Base-by-base conservation (phyloP, 1,139 yeast species). In the Yamadazyma triangularis region DNA sequence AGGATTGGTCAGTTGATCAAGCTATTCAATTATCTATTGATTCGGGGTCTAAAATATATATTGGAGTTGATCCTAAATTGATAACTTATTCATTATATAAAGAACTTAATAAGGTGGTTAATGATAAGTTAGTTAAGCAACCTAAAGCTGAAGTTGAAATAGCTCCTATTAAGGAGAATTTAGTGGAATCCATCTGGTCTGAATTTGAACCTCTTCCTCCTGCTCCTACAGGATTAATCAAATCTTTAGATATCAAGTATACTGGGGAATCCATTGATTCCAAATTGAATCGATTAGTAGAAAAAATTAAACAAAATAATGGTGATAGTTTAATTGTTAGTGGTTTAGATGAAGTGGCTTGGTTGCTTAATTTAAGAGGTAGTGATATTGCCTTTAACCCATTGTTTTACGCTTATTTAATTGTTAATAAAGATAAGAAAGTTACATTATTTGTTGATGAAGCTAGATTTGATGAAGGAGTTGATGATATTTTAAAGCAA, bases 351-450 rank as follows among this genome's bases (percentile, higher is more conserved):
- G 96, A 91, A 50, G 74, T 89, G 39, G 95, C 96, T 7, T 89
- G 96, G 97, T 60, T 88, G 34, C 73, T 88, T 51, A 91, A 91
- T 50, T 65, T 91, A 42, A 73, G 97, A 46, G 97, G 97, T 13
- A 65, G 73, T 24, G 65, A 60, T 38, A 86, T 91, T 41, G 83
- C 79, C 24, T 93, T 67, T 58, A 91, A 89, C 52, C 98, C 99
- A 2, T 91, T 93, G 11, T 93, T 93, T 55, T 88, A 76, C 60
- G 70, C 93, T 28, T 91, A 85, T 52, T 68, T 87, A 37, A 64
- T 87, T 12, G 63, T 88, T 13, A 35, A 30, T 32, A 70, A 75
- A 13, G 70, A 64, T 15, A 60, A 64, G 12, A 47, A 48, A 13
- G 64, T 68, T 12, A 72, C 78, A 11, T 64, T 91, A 29, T 93